phyloP scores from a whole-genome alignment of 139 green algal species.

The Micromonas commoda region DNA sequence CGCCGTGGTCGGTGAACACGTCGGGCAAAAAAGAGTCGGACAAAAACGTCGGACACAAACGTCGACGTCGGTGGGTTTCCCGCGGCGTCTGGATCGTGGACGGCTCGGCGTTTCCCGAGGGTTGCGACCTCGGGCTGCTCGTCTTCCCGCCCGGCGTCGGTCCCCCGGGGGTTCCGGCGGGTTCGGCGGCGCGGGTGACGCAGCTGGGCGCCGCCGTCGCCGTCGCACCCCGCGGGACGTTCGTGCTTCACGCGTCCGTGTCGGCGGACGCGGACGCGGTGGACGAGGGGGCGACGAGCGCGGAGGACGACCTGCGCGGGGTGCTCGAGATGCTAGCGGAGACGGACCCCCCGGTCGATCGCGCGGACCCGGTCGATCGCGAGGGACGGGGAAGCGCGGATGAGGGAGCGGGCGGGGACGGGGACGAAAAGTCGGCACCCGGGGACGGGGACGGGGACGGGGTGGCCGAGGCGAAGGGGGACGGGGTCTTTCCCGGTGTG shows the following conservation, averaged over 20 bases:
- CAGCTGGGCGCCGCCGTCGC: background rate
- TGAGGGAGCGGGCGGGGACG: background rate
- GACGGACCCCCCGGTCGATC: background rate
- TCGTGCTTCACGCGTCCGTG: background rate
- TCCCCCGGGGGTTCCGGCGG: background rate
- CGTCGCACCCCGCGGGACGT: background rate
- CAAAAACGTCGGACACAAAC: too few species aligned
- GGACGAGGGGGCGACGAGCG: background rate
- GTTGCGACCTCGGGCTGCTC: background rate
- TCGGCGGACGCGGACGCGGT: background rate
- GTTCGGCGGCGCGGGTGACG: background rate
- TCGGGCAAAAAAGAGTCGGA: background rate
- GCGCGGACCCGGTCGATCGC: background rate
- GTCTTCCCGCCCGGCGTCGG: constrained; percentile 4
- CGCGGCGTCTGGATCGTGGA: constrained; percentile 9
- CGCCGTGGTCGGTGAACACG: background rate
- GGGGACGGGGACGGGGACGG: background rate
- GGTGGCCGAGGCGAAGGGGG: background rate
- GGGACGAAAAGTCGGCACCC: background rate
- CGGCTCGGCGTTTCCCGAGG: background rate
- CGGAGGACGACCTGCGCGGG: background rate
- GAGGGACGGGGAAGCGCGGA: background rate
- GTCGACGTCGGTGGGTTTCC: background rate
- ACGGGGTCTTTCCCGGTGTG: background rate
- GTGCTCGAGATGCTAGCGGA: background rate